Percentiles rank a stretch among this genome's conserved stretches.
phyloP scores from a whole-genome alignment of 2,329 filamentous ascomycete species.

The Trichoderma sp. region DNA sequence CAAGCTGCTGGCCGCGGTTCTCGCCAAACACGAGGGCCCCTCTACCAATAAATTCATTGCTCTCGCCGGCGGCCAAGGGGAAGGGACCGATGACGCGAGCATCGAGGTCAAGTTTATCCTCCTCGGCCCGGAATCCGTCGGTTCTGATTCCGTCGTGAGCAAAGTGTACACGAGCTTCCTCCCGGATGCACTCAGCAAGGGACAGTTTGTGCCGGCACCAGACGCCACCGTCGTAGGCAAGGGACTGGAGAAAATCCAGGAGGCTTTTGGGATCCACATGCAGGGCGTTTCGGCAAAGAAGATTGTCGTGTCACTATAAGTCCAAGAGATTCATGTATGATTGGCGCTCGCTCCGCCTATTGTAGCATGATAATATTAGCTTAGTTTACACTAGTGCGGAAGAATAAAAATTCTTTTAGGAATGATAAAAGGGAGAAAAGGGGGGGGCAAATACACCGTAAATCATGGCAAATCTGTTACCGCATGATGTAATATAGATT shows the following conservation, averaged over 20 bases:
- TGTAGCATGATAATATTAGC: too few relatives aligned
- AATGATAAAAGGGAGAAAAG: too few relatives aligned
- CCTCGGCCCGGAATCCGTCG: neutral
- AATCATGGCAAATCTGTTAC: too few relatives aligned
- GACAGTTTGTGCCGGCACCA: neutral
- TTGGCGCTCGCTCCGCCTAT: too few relatives aligned
- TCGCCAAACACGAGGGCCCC: neutral
- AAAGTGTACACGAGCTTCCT: neutral
- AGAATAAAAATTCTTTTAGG: too few relatives aligned
- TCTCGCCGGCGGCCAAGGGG: neutral
- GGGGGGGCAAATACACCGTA: too few relatives aligned
- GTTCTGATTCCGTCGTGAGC: neutral
- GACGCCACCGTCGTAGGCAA: neutral
- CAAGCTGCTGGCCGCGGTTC: neutral
- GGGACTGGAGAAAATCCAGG: neutral
- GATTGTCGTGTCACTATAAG: neutral
- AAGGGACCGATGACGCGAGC: neutral
- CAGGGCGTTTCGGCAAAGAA: neutral
- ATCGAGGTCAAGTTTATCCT: neutral
- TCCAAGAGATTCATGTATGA: neutral
- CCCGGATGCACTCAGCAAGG: neutral
- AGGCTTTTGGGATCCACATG: neutral
- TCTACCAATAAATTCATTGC: neutral
- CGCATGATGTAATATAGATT: too few relatives aligned
- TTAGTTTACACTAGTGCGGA: too few relatives aligned